A percentile compares a stretch with the other conserved stretches of the same genome.
Evolutionary conservation across 2,329 filamentous ascomycete species (phyloP).

Genomic region (Claviceps africana): DNA sequence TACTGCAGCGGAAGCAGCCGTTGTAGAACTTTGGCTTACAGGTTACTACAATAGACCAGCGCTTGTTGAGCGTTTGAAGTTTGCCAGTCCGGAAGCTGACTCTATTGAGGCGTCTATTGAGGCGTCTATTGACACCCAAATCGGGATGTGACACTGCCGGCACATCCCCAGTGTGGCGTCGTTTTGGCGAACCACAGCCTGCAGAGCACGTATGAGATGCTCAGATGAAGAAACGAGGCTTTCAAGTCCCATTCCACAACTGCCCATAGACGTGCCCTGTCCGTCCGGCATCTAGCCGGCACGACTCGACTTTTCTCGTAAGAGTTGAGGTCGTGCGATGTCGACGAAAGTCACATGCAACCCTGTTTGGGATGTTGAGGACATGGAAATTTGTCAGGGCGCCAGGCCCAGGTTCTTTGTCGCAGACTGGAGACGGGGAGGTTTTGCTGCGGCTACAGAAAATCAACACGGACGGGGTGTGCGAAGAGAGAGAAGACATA

Average conservation of each 20-base stretch:
- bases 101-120: conserved; percentile 21
- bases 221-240: background rate
- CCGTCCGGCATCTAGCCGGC: background rate
- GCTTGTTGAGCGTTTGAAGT: conserved; percentile 3
- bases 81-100: conserved; percentile 5
- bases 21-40: conserved; percentile 1
- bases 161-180: conserved; percentile 5
- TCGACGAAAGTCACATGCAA: background rate
- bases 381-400: background rate
- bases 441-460: background rate
- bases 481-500: background rate
- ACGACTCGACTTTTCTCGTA: background rate
- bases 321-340: background rate
- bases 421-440: background rate
- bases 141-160: conserved; percentile 11
- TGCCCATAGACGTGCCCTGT: background rate
- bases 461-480: background rate
- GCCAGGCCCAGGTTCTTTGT: background rate
- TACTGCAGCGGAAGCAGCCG: conserved; percentile 1
- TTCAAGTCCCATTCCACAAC: background rate
- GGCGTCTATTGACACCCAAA: conserved; percentile 22
- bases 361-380: background rate
- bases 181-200: conserved; percentile 15
- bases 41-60: conserved; percentile 2
- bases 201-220: background rate